phyloP scores from a whole-genome alignment of 1,284 basidiomycete genomes.

The Sanghuangporus sanghuang region DNA sequence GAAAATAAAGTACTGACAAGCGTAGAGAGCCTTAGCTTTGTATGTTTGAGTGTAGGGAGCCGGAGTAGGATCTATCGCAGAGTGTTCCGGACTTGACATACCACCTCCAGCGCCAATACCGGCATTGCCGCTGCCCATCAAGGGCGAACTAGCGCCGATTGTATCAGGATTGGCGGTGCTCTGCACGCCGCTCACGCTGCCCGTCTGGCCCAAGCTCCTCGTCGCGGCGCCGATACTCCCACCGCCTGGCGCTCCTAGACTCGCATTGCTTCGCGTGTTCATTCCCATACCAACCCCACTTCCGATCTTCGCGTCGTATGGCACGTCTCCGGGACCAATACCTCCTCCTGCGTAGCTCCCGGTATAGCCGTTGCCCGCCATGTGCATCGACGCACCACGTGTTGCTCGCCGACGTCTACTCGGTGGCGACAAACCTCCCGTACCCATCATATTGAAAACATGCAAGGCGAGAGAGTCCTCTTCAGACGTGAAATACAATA shows the following conservation, averaged over 20 bases:
- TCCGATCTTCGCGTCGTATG: slow-evolving; percentile 56
- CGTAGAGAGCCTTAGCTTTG: slow-evolving; percentile 24
- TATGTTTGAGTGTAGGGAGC: slow-evolving; percentile 38
- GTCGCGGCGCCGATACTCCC: slow-evolving; percentile 40
- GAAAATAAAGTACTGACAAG: slow-evolving; percentile 55
- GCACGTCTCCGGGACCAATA: slow-evolving; percentile 55
- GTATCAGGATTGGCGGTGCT: slow-evolving; percentile 39
- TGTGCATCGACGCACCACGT: slow-evolving; percentile 52
- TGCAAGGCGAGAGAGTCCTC: slow-evolving; percentile 84
- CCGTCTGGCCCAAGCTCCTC: slow-evolving; percentile 28
- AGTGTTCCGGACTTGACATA: slow-evolving; percentile 21
- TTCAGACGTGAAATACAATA: slow-evolving; percentile 94
- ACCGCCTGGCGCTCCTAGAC: slow-evolving; percentile 39
- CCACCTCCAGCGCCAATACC: slow-evolving; percentile 49
- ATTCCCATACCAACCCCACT: slow-evolving; percentile 31
- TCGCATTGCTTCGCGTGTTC: slow-evolving; percentile 55
- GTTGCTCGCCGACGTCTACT: slow-evolving; percentile 59
- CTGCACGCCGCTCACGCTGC: slow-evolving; percentile 34
- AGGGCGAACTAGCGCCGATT: slow-evolving; percentile 50
- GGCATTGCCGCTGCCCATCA: slow-evolving; percentile 52
- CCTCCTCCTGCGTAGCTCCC: slow-evolving; percentile 59
- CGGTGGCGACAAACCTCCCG: slow-evolving; percentile 79
- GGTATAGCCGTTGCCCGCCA: slow-evolving; percentile 57
- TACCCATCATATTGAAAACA: slow-evolving; percentile 83
- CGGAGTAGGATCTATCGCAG: slow-evolving; percentile 14